phyloP scores from a whole-genome alignment of 2,329 filamentous ascomycete genomes.

The Lasiodiplodia sp. region DNA sequence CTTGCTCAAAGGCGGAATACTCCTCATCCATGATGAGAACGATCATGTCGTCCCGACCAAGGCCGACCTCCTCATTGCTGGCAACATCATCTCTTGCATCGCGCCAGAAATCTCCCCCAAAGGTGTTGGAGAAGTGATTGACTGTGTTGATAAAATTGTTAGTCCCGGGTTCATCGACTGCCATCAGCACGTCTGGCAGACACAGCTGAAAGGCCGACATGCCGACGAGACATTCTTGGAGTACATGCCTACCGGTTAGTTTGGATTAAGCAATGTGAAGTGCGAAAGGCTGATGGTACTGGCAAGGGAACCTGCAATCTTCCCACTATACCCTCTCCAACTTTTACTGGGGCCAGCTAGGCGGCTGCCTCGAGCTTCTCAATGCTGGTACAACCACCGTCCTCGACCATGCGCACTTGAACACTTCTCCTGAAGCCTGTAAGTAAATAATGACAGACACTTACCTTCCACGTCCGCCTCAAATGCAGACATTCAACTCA shows the following conservation, averaged over 20 bases:
- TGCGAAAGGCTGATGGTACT: not conserved
- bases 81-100: slow-evolving; percentile 46
- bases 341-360: slow-evolving; percentile 38
- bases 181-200: slow-evolving; percentile 60
- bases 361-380: slow-evolving; percentile 59
- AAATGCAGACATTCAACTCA: slow-evolving; percentile 19
- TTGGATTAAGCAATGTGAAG: not conserved
- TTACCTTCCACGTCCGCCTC: not conserved
- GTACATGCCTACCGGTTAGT: slow-evolving; percentile 50
- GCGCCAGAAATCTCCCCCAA: slow-evolving; percentile 38
- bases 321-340: slow-evolving; percentile 33
- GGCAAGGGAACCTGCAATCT: slow-evolving; percentile 48
- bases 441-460: slow-evolving; percentile 35
- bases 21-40: slow-evolving; percentile 44
- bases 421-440: slow-evolving; percentile 38
- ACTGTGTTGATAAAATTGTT: slow-evolving; percentile 60
- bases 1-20: slow-evolving; percentile 46
- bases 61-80: slow-evolving; percentile 44
- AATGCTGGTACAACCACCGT: slow-evolving; percentile 62
- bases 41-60: slow-evolving; percentile 42
- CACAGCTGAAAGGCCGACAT: slow-evolving; percentile 60
- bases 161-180: slow-evolving; percentile 65
- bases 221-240: slow-evolving; percentile 58
- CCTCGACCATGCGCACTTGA: slow-evolving; percentile 59
- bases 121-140: slow-evolving; percentile 51